Percentiles rank a stretch among this genome's conserved stretches.
These are phyloP conservation scores for Neocallimastix lanati DNA, from an alignment of 192 early-diverging fungal species.

Conservation along the genomic window DNA sequence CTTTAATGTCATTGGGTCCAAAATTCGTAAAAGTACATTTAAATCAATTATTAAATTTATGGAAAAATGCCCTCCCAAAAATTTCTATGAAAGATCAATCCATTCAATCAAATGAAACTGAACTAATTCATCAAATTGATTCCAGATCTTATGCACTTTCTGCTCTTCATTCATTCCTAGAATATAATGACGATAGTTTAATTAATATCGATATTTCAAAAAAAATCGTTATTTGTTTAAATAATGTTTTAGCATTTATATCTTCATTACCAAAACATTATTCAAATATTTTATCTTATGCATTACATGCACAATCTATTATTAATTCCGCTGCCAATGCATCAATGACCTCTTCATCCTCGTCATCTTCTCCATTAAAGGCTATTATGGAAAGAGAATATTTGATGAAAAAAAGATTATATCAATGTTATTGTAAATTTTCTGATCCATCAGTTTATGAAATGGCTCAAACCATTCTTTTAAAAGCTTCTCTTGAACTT, in stretches of 20 bases:
- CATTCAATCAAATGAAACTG: conserved; percentile 29
- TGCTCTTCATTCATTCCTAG: conserved; percentile 51
- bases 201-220: conserved; percentile 58
- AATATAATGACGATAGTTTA: conserved; percentile 42
- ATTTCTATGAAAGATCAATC: conserved; percentile 41
- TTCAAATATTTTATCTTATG: conserved; percentile 2
- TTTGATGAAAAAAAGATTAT: conserved; percentile 39
- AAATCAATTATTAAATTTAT: conserved; percentile 53
- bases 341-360: conserved; percentile 6
- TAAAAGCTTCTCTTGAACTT: conserved; percentile 13
- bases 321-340: conserved; percentile 7
- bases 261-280: conserved; percentile 27
- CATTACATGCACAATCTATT: background rate
- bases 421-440: conserved; percentile 37
- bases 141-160: conserved; percentile 42
- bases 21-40: conserved; percentile 64
- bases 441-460: conserved; percentile 15
- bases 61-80: conserved; percentile 66
- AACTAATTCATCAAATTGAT: conserved; percentile 7
- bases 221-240: conserved; percentile 48
- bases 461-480: conserved; percentile 11
- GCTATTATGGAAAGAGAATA: conserved; percentile 36
- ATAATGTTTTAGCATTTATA: conserved; percentile 48
- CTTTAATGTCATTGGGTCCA: conserved; percentile 58
- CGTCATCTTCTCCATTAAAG: background rate